Conservation (phyloP, 2,329 filamentous ascomycete species). For the Ophiostoma tasmaniense region DNA sequence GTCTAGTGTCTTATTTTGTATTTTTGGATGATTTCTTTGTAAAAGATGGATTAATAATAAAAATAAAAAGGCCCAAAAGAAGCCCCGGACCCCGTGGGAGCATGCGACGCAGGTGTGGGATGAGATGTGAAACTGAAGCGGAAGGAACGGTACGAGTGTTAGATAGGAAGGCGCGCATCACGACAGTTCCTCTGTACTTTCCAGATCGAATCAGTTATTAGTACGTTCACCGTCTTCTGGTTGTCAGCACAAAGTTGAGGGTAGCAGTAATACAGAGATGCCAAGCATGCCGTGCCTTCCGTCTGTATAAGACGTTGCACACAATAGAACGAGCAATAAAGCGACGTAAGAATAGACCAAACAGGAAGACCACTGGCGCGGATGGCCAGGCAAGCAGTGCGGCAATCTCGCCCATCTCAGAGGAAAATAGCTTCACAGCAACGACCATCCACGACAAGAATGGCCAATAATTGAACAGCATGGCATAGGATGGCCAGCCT, state of each 20-base stretch:
- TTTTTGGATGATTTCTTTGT: neutral
- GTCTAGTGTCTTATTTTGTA: neutral
- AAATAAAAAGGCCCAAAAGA: neutral
- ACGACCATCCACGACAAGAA: too few species aligned
- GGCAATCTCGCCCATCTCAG: too few species aligned
- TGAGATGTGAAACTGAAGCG: neutral
- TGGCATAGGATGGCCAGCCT: slow-evolving; percentile 2
- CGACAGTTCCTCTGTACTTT: too few species aligned
- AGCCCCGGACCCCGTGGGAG: neutral
- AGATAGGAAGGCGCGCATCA: neutral
- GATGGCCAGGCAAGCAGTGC: neutral
- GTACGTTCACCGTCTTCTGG: neutral
- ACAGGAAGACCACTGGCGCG: neutral
- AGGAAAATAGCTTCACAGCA: too few species aligned
- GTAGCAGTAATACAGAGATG: neutral
- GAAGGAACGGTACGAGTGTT: neutral
- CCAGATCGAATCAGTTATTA: too few species aligned
- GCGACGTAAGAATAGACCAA: neutral
- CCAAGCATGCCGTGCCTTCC: slow-evolving; percentile 9
- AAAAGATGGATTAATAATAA: too few species aligned
- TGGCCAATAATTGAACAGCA: neutral
- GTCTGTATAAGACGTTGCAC: neutral
- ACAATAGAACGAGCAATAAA: slow-evolving; percentile 7
- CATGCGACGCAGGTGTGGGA: neutral
- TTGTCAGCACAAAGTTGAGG: neutral